Base-by-base conservation (phyloP, 805 yeast species). In the Suhomyces sp. region DNA sequence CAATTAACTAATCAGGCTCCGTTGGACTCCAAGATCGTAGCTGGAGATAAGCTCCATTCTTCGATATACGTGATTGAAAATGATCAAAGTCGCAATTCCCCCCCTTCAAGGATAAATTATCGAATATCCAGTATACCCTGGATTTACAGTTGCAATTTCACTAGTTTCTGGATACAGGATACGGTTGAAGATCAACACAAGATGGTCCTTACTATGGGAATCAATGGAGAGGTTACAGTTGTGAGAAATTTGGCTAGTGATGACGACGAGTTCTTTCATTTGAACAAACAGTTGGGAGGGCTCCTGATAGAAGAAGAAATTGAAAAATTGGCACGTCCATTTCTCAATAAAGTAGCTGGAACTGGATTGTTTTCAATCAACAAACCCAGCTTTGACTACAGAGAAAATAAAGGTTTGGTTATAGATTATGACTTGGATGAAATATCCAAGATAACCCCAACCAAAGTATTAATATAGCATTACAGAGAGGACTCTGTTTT, bases 401-500 rank as follows among this genome's bases (percentile, higher is more conserved):
- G 49, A 7, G 68, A 53, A 19, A 67, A 61, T 39, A 58, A 51
- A 29, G 64, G 55, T 0, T 57, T 57, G n/a, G 33, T 69, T 1
- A 52, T 73, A 15, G 78, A 75, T 51, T 67, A 61, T 48, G 78
- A 75, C 48, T 54, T 73, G 47, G 68, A 67, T 10, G 72, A 66
- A 46, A 21, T 67, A 4, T 44, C 61, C 4, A 46, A 45, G 15
- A 35, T 48, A 3, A 35, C 43, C 9, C 52, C 48, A 9, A 49
- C 35, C 1, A 48, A 40, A 7, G 49, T 53, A 8, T 24, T 15
- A 17, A 43, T 43, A 13, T 41, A 41, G n/a, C 17, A 37, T 17
- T 37, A 17, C 41, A 37, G 10, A 37, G 3, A 19, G n/a, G 29
- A 3, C 6, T 27, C 12, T 27, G 12, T 12, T 37, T 17, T 37